These are phyloP conservation scores for Melastoma candidum DNA, from an alignment of 441 rosid genomes.

Conservation along the genomic window DNA sequence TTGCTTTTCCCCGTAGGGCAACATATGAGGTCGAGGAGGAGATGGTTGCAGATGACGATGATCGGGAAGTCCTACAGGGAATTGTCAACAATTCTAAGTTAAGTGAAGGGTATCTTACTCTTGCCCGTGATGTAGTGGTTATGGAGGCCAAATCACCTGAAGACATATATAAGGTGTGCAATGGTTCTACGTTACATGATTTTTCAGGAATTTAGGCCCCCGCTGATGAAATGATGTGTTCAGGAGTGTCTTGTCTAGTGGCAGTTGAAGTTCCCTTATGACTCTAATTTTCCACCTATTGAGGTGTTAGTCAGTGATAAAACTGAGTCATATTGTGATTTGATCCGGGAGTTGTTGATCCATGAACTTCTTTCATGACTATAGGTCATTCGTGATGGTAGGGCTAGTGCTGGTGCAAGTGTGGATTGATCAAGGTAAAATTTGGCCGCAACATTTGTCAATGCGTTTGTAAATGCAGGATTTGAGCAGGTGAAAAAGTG, in stretches of 20 bases:
- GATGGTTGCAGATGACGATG: conserved; percentile 47
- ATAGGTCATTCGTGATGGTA: conserved; percentile 36
- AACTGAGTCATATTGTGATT: too few relatives aligned
- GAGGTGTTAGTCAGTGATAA: too few relatives aligned
- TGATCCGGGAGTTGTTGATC: too few relatives aligned
- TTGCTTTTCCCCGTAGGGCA: conserved; percentile 38
- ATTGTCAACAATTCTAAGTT: conserved; percentile 67
- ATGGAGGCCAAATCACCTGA: conserved; percentile 98
- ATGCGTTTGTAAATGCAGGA: conserved; percentile 98
- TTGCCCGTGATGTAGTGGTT: conserved; percentile 97
- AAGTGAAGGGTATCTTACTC: conserved; percentile 87
- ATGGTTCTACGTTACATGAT: neutral
- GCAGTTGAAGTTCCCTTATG: too few relatives aligned
- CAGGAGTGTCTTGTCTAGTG: too few relatives aligned
- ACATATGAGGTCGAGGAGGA: conserved; percentile 65
- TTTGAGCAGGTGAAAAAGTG: conserved; percentile 62
- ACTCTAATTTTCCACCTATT: too few relatives aligned
- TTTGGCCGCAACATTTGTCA: conserved; percentile 92
- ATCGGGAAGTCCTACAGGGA: conserved; percentile 67
- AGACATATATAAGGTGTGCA: conserved; percentile 81
- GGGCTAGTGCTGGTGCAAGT: conserved; percentile 70
- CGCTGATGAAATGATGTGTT: too few relatives aligned
- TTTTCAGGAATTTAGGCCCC: neutral
- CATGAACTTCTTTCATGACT: too few relatives aligned
- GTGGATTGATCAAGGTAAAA: conserved; percentile 94